A percentile compares a stretch with the other conserved stretches of the same genome.
Evolutionary conservation across 2,329 filamentous ascomycete species (phyloP).

Genomic region (Cadophora malorum): DNA sequence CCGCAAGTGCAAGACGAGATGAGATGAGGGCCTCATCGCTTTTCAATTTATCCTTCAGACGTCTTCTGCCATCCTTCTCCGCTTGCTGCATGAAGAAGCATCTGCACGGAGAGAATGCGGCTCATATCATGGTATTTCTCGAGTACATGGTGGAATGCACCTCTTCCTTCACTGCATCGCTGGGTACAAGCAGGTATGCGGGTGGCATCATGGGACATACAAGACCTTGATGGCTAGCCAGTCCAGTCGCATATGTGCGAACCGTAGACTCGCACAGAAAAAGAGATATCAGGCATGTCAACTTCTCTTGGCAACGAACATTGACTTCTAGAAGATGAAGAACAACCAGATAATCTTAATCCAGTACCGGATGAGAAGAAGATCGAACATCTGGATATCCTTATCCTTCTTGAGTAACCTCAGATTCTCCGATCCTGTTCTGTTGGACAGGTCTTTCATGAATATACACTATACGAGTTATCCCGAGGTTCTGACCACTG

Average conservation of each 20-base stretch:
- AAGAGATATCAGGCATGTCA: background rate
- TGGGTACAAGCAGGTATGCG: background rate
- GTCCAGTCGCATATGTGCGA: slow-evolving; percentile 4
- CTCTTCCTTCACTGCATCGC: background rate
- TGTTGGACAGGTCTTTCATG: background rate
- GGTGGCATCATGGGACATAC: background rate
- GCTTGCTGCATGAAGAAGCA: background rate
- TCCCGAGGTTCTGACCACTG: slow-evolving; percentile 11
- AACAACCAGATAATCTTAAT: slow-evolving; percentile 11
- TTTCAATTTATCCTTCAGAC: no score
- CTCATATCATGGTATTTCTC: background rate
- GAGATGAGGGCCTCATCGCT: background rate
- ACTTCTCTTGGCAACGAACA: slow-evolving; percentile 4
- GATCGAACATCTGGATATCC: background rate
- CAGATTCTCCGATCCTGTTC: background rate
- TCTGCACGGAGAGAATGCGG: background rate
- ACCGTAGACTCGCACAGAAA: background rate
- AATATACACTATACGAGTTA: background rate
- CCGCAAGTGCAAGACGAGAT: slow-evolving; percentile 3
- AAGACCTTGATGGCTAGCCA: background rate
- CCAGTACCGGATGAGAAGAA: background rate
- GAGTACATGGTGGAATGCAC: background rate
- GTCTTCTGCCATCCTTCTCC: background rate
- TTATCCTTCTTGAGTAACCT: background rate
- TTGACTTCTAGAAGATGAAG: slow-evolving; percentile 11